These are phyloP conservation scores for Lathyrus sativus DNA, from an alignment of 306 rosid genomes.

Conservation along the genomic window DNA sequence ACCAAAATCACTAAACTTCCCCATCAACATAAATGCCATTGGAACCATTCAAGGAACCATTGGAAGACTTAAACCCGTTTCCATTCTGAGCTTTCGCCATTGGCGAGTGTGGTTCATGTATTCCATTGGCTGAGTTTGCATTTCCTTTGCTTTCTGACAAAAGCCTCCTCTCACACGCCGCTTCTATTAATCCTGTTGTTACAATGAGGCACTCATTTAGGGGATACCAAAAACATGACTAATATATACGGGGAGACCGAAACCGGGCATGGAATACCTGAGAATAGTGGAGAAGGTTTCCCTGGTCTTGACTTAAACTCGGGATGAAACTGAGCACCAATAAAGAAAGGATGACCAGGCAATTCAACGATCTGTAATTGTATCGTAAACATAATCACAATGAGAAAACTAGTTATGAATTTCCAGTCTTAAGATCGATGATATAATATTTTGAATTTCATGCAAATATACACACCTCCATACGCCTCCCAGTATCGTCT, in stretches of 20 bases:
- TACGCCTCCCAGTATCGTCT: conserved; percentile 74
- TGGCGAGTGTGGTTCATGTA: conserved; percentile 45
- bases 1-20: conserved; percentile 32
- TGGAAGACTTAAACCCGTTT: conserved; percentile 49
- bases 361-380: conserved; percentile 66
- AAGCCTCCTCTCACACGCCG: conserved; percentile 53
- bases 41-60: conserved; percentile 59
- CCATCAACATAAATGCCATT: conserved; percentile 51
- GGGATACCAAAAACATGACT: not conserved
- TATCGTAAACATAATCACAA: conserved; percentile 20
- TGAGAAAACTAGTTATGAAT: not conserved
- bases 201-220: conserved; percentile 20
- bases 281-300: conserved; percentile 72
- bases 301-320: conserved; percentile 86
- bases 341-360: conserved; percentile 66
- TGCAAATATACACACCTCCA: conserved; percentile 61
- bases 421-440: conserved; percentile 8
- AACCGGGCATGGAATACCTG: conserved; percentile 45
- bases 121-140: conserved; percentile 43
- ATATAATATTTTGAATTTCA: conserved; percentile 10
- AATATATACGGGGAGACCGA: not conserved
- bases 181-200: conserved; percentile 65
- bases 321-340: conserved; percentile 86
- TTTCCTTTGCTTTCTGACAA: conserved; percentile 42
- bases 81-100: conserved; percentile 45